Percentiles rank a stretch among this genome's conserved stretches.
These are phyloP conservation scores for Cladophialophora exuberans DNA, from an alignment of 2,329 filamentous ascomycete species.

Conservation along the genomic window DNA sequence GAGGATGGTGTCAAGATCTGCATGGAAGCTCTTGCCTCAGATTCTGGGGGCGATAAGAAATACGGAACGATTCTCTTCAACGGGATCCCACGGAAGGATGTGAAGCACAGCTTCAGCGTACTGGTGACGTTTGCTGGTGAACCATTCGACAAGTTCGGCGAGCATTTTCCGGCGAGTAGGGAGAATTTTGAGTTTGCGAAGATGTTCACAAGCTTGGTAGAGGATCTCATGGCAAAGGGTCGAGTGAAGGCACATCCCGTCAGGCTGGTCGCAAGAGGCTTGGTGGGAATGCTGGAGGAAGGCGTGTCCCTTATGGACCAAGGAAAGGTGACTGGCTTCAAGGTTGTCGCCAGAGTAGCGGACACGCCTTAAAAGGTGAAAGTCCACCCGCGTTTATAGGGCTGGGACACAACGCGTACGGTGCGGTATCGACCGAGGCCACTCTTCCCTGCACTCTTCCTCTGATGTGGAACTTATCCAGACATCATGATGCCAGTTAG, in stretches of 20 bases:
- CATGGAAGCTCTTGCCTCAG: conserved; percentile 38
- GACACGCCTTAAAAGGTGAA: conserved; percentile 17
- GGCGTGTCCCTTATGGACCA: conserved; percentile 48
- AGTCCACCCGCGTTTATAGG: too few species aligned
- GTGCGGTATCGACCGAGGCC: too few species aligned
- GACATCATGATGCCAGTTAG: too few species aligned
- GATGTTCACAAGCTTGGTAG: conserved; percentile 45
- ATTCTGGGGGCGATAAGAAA: conserved; percentile 33
- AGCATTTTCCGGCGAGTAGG: conserved; percentile 21
- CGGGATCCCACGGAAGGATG: conserved; percentile 37
- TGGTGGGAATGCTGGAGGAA: conserved; percentile 48
- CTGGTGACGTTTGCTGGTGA: conserved; percentile 41
- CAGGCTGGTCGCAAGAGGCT: conserved; percentile 45
- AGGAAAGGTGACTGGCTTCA: conserved; percentile 50
- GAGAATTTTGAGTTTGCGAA: conserved; percentile 48
- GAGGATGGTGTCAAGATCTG: conserved; percentile 37
- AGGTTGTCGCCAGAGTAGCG: conserved; percentile 48
- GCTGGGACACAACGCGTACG: too few species aligned
- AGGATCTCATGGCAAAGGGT: conserved; percentile 45
- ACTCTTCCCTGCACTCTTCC: too few species aligned
- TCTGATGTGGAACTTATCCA: too few species aligned
- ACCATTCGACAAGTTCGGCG: conserved; percentile 30
- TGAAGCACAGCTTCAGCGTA: conserved; percentile 37
- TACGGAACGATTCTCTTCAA: conserved; percentile 37
- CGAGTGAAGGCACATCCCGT: conserved; percentile 49